These are phyloP conservation scores for Aristolochia californica DNA, from an alignment of 164 flowering plant genomes.

Conservation along the genomic window DNA sequence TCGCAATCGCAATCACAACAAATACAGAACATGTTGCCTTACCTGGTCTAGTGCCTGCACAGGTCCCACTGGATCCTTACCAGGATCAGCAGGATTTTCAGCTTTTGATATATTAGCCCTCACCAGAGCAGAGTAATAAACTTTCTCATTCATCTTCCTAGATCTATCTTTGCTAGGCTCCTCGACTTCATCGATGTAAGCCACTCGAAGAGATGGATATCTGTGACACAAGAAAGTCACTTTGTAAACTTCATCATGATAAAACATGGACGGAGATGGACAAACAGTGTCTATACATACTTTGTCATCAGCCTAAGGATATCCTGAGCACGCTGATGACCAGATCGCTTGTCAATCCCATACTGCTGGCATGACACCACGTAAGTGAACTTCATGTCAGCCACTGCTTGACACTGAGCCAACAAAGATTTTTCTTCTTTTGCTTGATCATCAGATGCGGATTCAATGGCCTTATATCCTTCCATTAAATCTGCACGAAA, in stretches of 20 bases:
- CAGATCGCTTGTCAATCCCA: slow-evolving; percentile 65
- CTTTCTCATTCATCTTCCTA: slow-evolving; percentile 54
- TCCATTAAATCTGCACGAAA: slow-evolving; percentile 44
- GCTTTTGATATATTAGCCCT: slow-evolving; percentile 76
- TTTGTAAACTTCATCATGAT: neutral
- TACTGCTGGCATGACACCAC: slow-evolving; percentile 75
- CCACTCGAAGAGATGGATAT: slow-evolving; percentile 92
- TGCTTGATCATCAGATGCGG: slow-evolving; percentile 44
- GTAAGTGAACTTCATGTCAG: slow-evolving; percentile 76
- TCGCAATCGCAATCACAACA: neutral
- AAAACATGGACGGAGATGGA: neutral
- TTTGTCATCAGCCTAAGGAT: slow-evolving; percentile 56
- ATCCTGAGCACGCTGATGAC: slow-evolving; percentile 54
- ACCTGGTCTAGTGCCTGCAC: slow-evolving; percentile 90
- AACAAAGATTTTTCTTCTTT: slow-evolving; percentile 48
- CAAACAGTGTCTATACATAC: slow-evolving; percentile 15
- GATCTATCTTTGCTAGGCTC: slow-evolving; percentile 52
- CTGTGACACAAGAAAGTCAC: slow-evolving; percentile 25
- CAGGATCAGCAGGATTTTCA: slow-evolving; percentile 35
- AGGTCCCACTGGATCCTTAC: slow-evolving; percentile 16
- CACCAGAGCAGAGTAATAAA: slow-evolving; percentile 75
- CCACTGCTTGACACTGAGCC: slow-evolving; percentile 68
- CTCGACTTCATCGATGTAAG: slow-evolving; percentile 96
- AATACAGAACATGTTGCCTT: slow-evolving; percentile 1
- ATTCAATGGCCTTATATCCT: slow-evolving; percentile 68